Evolutionary conservation across 257 asterid species (phyloP).

Genomic region (Solanum habrochaites): DNA sequence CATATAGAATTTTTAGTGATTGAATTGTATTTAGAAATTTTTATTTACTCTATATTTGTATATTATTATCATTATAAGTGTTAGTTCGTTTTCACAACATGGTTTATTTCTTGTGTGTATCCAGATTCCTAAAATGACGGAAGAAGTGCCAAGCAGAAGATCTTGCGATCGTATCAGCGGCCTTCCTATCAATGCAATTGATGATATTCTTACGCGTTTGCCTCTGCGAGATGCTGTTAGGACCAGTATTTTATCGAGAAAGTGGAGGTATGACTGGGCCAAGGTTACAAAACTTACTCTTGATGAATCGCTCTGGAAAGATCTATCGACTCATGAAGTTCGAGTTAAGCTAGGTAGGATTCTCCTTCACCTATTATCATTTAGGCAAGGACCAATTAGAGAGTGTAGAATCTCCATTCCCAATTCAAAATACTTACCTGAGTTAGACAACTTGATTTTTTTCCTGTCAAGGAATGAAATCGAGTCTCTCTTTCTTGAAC

Average conservation of each 20-base stretch:
- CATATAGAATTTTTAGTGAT: too few species aligned
- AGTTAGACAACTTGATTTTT: background rate
- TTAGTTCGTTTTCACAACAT: background rate
- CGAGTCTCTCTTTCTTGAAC: background rate
- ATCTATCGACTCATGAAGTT: background rate
- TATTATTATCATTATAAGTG: too few species aligned
- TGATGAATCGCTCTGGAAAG: background rate
- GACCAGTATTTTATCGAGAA: slow-evolving; percentile 1
- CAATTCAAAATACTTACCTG: background rate
- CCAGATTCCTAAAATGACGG: background rate
- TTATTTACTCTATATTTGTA: too few species aligned
- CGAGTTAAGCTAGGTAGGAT: background rate
- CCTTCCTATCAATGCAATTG: background rate
- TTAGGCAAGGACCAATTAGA: background rate
- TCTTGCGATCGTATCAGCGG: background rate
- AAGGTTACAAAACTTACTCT: background rate
- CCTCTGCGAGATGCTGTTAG: background rate
- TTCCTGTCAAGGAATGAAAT: background rate
- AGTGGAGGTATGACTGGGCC: background rate
- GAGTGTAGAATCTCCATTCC: background rate
- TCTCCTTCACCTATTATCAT: background rate
- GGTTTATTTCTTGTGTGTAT: background rate
- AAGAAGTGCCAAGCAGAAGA: background rate
- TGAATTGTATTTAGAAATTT: too few species aligned
- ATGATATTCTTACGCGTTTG: background rate